Base-by-base conservation (phyloP, 2,329 filamentous ascomycete species). In the Phialophora chinensis region DNA sequence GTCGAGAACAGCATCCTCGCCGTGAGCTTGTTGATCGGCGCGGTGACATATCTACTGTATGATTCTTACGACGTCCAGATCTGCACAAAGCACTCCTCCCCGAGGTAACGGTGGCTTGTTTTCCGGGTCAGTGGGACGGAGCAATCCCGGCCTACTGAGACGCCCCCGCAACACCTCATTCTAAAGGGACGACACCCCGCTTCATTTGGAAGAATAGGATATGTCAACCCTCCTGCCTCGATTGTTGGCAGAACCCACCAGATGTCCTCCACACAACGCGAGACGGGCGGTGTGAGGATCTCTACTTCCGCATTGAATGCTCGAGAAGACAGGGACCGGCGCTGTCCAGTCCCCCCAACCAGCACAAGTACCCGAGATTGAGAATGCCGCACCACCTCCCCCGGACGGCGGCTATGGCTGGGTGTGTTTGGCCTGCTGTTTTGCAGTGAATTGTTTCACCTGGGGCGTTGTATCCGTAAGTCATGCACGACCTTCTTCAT, bases 331-430 rank as follows among this genome's bases (percentile, higher is more conserved):
- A 44, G 14, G 7, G 38, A n/a, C 38, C 2, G 17, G 38, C 14
- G 38, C 2, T 20, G 38, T n/a, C 38, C 38, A 17, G 7, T 44
- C 38, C 14, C 6, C 17, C 17, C 38, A 44, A 8, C 17, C 38
- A n/a, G 38, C 5, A 8, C 38, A 6, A 44, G 38, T n/a, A n/a
- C 38, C 38, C 14, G 38, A n/a, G 8, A 44, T n/a, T 2, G 35
- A 47, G 17, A 38, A 47, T 52, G 54, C 33, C 42, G 8, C 20
- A 44, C n/a, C 47, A 35, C 44, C 33, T 27, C 66, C 68, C 11
- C 75, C 75, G 2, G 72, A 77, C 50, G 74, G 75, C 2, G 75
- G 75, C 2, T 77, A 77, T 63, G 75, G 74, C 35, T 77, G 75
- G 75, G 65, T 77, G 6, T 63, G 65, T 62, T 53, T 74, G 29